Evolutionary conservation across 75 land plant genomes (phyloP), one percentile per base, ranked within the genome.

Genomic region (Sequoia sempervirens): DNA sequence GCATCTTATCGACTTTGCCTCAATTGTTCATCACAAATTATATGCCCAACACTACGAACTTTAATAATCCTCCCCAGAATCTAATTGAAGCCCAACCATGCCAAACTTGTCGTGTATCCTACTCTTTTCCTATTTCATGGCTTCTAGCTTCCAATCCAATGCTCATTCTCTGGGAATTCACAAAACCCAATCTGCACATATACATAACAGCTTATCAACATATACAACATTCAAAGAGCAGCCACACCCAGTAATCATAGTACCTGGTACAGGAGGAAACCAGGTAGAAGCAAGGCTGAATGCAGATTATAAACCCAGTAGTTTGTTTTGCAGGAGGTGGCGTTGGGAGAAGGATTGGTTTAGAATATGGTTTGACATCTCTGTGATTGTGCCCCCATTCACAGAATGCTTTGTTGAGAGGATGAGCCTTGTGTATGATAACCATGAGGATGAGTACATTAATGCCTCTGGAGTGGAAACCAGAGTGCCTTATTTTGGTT

Each of bases 191-290:
- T 30, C 73, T 32, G 36, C 73, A 70, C 36, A 70, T 70, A 32
- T 70, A 70, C 36, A 70, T 28, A 70, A 11, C 30, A 70, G 32
- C 15, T 2, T 30, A 70, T 70, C 73, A 70, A 15, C 36, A 32
- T 70, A 32, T 32, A 12, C 36, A 70, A 30, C 32, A 28, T 5
- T 26, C n/a, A 82, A 37, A 37, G 45, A 47, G 36, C 23, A 78
- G 34, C 91, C 88, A 40, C 89, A 90, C 69, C 99, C 98, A 12
- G 81, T 96, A 43, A 86, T 95, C 36, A 83, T 97, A 26, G 86
- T 97, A 7, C 99, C 99, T 11, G 99, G 99, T 6, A 90, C 87
- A 41, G 99, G 99, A 26, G 99, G 99, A 32, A 97, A 96, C 88
- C 99, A 96, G 83, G 88, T 97, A 2, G 96, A 97, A 85, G 99